Base-by-base conservation (phyloP, 352 stramenopile genomes). In the Phytophthora fragariae region DNA sequence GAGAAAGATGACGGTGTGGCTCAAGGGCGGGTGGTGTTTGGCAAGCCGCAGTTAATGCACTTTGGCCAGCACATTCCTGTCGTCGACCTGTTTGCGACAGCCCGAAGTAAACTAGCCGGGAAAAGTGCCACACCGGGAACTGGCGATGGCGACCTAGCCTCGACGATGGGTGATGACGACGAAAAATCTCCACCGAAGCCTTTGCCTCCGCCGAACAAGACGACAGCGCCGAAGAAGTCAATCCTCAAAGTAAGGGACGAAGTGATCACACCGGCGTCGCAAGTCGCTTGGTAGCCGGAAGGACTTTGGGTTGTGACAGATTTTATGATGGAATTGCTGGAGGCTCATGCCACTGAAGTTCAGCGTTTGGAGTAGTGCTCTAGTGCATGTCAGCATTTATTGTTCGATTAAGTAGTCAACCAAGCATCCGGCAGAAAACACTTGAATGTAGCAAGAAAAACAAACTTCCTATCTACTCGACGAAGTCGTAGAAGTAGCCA, bases 401-500 rank as follows among this genome's bases (percentile, higher is more conserved):
- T 74, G 60, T n/a, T 71, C 19, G 50, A 46, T 67, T 63, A 63
- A 47, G n/a, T 33, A 64, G 29, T 46, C 53, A 57, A 52, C 35
- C 56, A 62, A 60, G 17, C 2, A 47, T 46, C 54, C 3, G 15
- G 14, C 12, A 41, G 1, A 44, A 15, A 52, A 57, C 41, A 9
- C 52, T 41, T 60, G 33, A 63, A 61, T 37, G 41, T 35, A 74
- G 27, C 31, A 44, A 63, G 19, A 64, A 53, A 46, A 75, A 46
- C 37, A 21, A 6, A 62, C n/a, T 49, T 29, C 56, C 29, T 31
- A 73, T 58, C 83, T 97, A 93, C 56, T 92, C 71, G 27, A 97
- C 88, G 76, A 92, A 92, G 79, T 95, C 89, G 82, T 96, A 95
- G 65, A 97, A 93, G 77, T 95, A 92, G 75, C 89, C 83, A 72